These are phyloP conservation scores for Fistulinella prunicolor DNA, from an alignment of 768 basidiomycete species.

Conservation along the genomic window DNA sequence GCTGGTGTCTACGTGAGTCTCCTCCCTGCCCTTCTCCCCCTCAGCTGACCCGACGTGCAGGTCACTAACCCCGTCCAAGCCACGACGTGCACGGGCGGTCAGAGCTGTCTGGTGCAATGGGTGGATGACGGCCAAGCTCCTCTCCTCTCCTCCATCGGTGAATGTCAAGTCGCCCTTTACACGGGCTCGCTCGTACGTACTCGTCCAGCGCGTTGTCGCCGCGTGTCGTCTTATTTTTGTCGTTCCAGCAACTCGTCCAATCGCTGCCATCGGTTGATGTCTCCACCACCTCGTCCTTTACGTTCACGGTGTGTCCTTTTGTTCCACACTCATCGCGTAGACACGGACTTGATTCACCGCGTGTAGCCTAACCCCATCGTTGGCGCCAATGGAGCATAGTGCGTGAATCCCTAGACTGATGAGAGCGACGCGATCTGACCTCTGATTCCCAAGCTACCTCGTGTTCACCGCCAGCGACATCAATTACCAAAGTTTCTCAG, in stretches of 20 bases:
- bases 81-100: conserved; percentile 50
- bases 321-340: not conserved
- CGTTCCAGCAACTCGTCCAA: conserved; percentile 53
- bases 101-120: conserved; percentile 57
- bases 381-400: conserved; percentile 60
- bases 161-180: conserved; percentile 54
- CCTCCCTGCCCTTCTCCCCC: rapidly evolving
- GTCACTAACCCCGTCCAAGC: conserved; percentile 44
- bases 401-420: conserved; percentile 22
- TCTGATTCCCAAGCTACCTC: conserved; percentile 50
- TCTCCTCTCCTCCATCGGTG: conserved; percentile 47
- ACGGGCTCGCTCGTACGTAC: conserved; percentile 49
- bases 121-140: conserved; percentile 59
- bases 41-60: conserved; percentile 26
- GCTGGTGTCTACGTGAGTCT: conserved; percentile 22
- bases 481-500: conserved; percentile 46
- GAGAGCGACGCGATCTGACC: not conserved
- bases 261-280: conserved; percentile 56
- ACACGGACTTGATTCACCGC: not conserved
- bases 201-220: not conserved
- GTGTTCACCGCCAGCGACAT: conserved; percentile 45
- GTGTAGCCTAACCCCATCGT: conserved; percentile 52
- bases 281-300: conserved; percentile 41
- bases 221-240: not conserved
- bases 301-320: conserved; percentile 50